Evolutionary conservation across 768 basidiomycete genomes (phyloP).

Genomic region (Postia placenta): DNA sequence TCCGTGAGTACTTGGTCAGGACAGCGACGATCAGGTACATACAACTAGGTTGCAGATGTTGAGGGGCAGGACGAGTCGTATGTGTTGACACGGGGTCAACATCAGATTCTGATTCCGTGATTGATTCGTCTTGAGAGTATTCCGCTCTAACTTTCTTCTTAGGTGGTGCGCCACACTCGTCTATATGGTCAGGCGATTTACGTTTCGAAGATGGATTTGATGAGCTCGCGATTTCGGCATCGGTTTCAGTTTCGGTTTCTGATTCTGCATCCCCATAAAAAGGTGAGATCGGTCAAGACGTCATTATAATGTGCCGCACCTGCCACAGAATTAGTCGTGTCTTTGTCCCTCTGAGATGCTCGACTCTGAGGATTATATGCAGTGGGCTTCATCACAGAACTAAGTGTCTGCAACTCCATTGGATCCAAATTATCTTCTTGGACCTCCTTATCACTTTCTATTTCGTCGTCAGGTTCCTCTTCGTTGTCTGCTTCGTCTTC

Average conservation of each 20-base stretch:
- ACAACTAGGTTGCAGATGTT: too few species aligned
- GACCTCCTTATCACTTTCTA: slow-evolving; percentile 1
- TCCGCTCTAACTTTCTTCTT: too few species aligned
- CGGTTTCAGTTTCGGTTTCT: slow-evolving; percentile 9
- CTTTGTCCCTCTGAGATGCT: not conserved
- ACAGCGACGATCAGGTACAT: not conserved
- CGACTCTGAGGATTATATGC: not conserved
- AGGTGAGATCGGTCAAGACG: not conserved
- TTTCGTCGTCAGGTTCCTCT: slow-evolving; percentile 13
- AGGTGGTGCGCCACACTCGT: too few species aligned
- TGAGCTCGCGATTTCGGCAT: not conserved
- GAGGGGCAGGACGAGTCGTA: too few species aligned
- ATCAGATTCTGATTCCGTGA: slow-evolving; percentile 41
- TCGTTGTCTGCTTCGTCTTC: slow-evolving; percentile 13
- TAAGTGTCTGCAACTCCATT: slow-evolving; percentile 1
- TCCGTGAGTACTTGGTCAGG: not conserved
- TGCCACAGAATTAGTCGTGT: slow-evolving; percentile 1
- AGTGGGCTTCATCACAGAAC: not conserved
- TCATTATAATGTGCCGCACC: not conserved
- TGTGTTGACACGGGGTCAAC: not conserved
- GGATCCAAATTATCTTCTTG: slow-evolving; percentile 8
- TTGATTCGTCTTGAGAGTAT: slow-evolving; percentile 16
- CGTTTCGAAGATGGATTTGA: not conserved
- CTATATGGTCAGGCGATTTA: not conserved
- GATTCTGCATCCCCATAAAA: not conserved